Conservation (phyloP, 1,284 basidiomycete species). For the Ceratobasidium sp. region DNA sequence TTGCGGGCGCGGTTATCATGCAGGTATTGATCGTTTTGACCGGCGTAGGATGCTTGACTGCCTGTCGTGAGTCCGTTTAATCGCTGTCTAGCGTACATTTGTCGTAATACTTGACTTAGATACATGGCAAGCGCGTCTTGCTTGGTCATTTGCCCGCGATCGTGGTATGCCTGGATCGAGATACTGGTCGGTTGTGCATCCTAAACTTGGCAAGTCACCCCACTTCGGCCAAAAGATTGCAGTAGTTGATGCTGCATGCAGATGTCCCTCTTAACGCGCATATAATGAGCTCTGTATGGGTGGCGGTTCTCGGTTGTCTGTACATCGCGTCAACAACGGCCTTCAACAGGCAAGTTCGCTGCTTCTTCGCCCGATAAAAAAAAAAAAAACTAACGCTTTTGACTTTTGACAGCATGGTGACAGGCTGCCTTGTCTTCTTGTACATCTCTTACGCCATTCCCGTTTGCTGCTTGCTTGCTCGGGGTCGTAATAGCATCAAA, state of each 20-base stretch:
- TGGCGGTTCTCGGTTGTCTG: constrained; percentile 30
- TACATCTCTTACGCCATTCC: constrained; percentile 38
- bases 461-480: constrained; percentile 21
- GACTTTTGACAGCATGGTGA: constrained; percentile 24
- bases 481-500: constrained; percentile 10
- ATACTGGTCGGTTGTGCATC: constrained; percentile 31
- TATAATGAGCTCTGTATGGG: constrained; percentile 34
- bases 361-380: background rate
- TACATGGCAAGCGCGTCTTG: constrained; percentile 37
- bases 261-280: constrained; percentile 31
- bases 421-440: constrained; percentile 27
- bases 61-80: constrained; percentile 22
- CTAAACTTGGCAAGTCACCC: background rate
- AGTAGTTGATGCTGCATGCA: background rate
- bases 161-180: constrained; percentile 33
- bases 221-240: background rate
- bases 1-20: constrained; percentile 14
- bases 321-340: constrained; percentile 30
- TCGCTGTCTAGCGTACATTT: background rate
- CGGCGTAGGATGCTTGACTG: constrained; percentile 23
- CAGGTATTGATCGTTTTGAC: constrained; percentile 21
- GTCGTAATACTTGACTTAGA: constrained; percentile 12
- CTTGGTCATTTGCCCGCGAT: constrained; percentile 37
- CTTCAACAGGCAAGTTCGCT: constrained; percentile 16
- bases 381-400: background rate